These are phyloP conservation scores for Coemansia reversa DNA, from an alignment of 192 early-diverging fungal genomes.

Conservation along the genomic window DNA sequence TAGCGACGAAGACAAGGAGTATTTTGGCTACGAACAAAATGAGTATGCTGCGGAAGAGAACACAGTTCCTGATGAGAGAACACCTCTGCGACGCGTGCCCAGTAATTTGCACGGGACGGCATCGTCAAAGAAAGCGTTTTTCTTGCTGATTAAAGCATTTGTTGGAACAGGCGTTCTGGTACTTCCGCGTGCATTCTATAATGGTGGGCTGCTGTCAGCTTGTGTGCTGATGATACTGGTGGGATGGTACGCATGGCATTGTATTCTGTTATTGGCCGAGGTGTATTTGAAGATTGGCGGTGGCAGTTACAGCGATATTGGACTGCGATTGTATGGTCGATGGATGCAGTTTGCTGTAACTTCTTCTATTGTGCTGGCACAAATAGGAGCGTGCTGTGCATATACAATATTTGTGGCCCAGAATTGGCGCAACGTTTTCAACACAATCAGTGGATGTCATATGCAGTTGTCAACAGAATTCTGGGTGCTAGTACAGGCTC, in stretches of 20 bases:
- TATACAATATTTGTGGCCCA: constrained; percentile 90
- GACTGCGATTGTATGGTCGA: constrained; percentile 61
- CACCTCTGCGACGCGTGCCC: constrained; percentile 29
- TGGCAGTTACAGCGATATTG: constrained; percentile 73
- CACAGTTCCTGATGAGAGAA: constrained; percentile 17
- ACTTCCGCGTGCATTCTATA: constrained; percentile 75
- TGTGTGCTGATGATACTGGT: constrained; percentile 57
- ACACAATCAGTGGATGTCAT: constrained; percentile 67
- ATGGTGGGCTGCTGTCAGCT: constrained; percentile 72
- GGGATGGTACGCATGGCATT: constrained; percentile 63
- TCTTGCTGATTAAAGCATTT: constrained; percentile 80
- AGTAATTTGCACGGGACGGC: constrained; percentile 52
- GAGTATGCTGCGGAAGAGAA: constrained; percentile 4
- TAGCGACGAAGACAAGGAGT: constrained; percentile 73
- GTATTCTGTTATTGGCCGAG: constrained; percentile 67
- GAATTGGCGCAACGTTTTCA: constrained; percentile 72
- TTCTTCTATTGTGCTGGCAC: constrained; percentile 67
- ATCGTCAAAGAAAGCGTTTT: constrained; percentile 69
- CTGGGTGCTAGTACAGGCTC: constrained; percentile 75
- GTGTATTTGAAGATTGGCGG: constrained; percentile 59
- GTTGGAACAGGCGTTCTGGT: constrained; percentile 78
- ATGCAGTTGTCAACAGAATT: constrained; percentile 65
- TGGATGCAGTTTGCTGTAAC: constrained; percentile 67
- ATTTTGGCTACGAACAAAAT: constrained; percentile 47
- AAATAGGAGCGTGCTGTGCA: constrained; percentile 87